Percentiles rank a stretch among this genome's conserved stretches.
Conservation (phyloP, 257 asterid species). For the Hygrophila difformis region DNA sequence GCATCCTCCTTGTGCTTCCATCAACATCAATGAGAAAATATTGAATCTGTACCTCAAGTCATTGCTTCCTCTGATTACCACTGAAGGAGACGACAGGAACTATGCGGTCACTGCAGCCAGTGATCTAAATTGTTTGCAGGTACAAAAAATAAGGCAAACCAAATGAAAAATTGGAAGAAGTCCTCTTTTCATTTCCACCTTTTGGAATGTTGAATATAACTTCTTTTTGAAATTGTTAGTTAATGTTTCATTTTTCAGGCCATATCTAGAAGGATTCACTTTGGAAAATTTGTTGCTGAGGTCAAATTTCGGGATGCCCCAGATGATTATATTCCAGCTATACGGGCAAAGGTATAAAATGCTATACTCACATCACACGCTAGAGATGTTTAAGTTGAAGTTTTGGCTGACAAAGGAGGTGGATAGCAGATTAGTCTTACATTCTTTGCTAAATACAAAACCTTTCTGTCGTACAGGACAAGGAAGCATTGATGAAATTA, state of each 20-base stretch:
- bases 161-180: neutral
- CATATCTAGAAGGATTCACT: slow-evolving; percentile 77
- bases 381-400: too few species aligned
- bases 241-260: slow-evolving; percentile 33
- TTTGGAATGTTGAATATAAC: neutral
- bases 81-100: slow-evolving; percentile 39
- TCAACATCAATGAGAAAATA: slow-evolving; percentile 58
- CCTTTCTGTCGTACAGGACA: too few species aligned
- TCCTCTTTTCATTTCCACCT: too few species aligned
- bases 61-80: slow-evolving; percentile 50
- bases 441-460: too few species aligned
- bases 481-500: slow-evolving; percentile 57
- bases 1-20: slow-evolving; percentile 55
- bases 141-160: slow-evolving; percentile 6
- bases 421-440: too few species aligned
- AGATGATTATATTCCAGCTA: slow-evolving; percentile 51
- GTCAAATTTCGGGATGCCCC: slow-evolving; percentile 65
- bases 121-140: slow-evolving; percentile 82
- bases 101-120: slow-evolving; percentile 42
- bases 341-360: slow-evolving; percentile 49
- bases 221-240: neutral
- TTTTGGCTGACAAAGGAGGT: too few species aligned
- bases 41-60: slow-evolving; percentile 41
- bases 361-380: neutral
- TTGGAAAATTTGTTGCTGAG: slow-evolving; percentile 87